Evolutionary conservation across 2,329 filamentous ascomycete genomes (phyloP).

Genomic region (Verticillium albo-atrum): DNA sequence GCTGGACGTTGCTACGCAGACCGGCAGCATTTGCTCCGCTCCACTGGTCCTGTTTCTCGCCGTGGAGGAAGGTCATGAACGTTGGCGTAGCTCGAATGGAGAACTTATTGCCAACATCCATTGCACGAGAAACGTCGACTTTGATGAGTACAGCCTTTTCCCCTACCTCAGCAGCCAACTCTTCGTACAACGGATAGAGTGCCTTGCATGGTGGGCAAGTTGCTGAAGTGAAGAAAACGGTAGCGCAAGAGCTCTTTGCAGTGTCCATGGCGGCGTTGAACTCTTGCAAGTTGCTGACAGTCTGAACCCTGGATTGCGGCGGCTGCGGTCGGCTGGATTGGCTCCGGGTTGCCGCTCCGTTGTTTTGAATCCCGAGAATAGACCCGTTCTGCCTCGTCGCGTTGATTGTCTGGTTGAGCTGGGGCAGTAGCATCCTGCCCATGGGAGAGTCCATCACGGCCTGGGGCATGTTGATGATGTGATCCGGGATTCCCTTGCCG

Average conservation of each 20-base stretch:
- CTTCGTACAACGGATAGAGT: conserved; percentile 77
- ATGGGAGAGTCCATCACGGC: conserved; percentile 83
- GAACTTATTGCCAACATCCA: conserved; percentile 61
- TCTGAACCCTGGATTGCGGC: conserved; percentile 46
- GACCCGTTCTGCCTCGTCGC: conserved; percentile 45
- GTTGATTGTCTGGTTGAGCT: conserved; percentile 50
- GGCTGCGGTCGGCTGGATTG: conserved; percentile 9
- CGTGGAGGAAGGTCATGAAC: conserved; percentile 78
- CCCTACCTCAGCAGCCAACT: conserved; percentile 66
- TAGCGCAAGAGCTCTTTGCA: conserved; percentile 64
- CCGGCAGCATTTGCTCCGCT: conserved; percentile 66
- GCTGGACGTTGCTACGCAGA: conserved; percentile 66
- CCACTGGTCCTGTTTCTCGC: conserved; percentile 76
- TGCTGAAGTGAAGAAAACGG: conserved; percentile 89
- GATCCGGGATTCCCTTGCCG: conserved; percentile 79
- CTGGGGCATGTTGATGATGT: conserved; percentile 81
- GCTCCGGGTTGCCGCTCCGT: conserved; percentile 17
- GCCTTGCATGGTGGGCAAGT: conserved; percentile 82
- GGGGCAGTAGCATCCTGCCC: conserved; percentile 80
- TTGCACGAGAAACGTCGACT: conserved; percentile 68
- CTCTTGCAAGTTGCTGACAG: conserved; percentile 53
- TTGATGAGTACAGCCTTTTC: conserved; percentile 73
- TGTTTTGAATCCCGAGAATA: conserved; percentile 45
- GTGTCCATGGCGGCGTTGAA: conserved; percentile 55
- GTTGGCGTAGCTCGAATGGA: conserved; percentile 76